Evolutionary conservation across 1,139 yeast genomes (phyloP).

Genomic region (Komagataea norvegica): DNA sequence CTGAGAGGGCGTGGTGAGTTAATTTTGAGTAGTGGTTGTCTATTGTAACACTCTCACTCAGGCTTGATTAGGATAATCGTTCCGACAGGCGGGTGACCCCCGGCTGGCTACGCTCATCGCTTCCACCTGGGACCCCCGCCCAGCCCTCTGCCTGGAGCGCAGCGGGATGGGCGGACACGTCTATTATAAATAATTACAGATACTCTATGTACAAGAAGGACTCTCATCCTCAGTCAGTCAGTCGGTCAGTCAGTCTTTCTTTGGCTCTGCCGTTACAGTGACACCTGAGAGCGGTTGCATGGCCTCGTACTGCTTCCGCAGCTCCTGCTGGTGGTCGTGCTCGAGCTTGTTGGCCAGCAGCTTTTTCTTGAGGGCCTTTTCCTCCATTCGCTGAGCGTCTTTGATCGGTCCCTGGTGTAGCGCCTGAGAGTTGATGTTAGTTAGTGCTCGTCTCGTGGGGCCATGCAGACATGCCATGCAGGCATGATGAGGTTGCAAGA

Average conservation of each 20-base stretch:
- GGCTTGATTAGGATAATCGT: too few species aligned
- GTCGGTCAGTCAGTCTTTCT: not conserved
- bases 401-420: constrained; percentile 76
- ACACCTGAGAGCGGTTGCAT: constrained; percentile 63
- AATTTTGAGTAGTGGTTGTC: too few species aligned
- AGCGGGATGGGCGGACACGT: too few species aligned
- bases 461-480: too few species aligned
- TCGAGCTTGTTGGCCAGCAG: constrained; percentile 59
- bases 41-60: too few species aligned
- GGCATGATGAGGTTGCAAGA: too few species aligned
- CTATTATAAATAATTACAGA: too few species aligned
- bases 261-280: constrained; percentile 25
- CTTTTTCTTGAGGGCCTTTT: constrained; percentile 30
- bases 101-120: too few species aligned
- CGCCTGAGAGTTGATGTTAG: constrained; percentile 37
- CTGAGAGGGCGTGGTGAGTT: too few species aligned
- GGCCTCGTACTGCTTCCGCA: constrained; percentile 56
- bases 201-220: not conserved
- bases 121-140: too few species aligned
- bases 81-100: too few species aligned
- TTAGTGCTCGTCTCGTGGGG: constrained; percentile 6
- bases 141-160: not conserved
- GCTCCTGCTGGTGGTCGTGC: constrained; percentile 67
- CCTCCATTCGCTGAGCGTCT: constrained; percentile 51
- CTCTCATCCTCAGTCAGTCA: not conserved